Evolutionary conservation across 495 filamentous ascomycete species (phyloP), one percentile per base, ranked within the genome.

Genomic region (Xylaria flabelliformis): DNA sequence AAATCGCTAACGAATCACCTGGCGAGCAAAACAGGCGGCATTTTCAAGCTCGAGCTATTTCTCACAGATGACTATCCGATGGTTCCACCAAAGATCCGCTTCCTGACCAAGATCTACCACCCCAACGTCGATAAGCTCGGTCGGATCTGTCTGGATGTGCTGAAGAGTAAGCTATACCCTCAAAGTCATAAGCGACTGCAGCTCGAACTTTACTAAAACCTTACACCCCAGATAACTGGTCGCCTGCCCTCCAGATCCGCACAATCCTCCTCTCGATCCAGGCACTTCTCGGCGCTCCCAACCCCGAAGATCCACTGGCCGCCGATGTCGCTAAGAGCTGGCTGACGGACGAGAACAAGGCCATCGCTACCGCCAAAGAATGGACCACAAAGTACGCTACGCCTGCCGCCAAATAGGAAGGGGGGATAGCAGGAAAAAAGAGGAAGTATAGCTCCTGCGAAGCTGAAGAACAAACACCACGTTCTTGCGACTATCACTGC

Each of bases 31-130:
- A 58, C 74, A 97, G 96, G 93, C 75, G 96, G 96, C 63, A 89
- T 97, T 74, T 99, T 99, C 87, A 94, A 95, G 79, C 93, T 98
- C 70, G 96, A 99, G 82, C 88, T 99, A 9, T 99, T 99, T 83
- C 87, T 99, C n/a, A 97, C 96, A 44, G 96, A 99, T 77, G 96
- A 99, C 83, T 99, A 99, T 78, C 96, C 96, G 12, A 99, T 99
- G 96, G 97, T 94, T 44, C 96, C 96, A 36, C 96, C 96, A 15
- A 97, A 98, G 85, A 97, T 99, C 74, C 92, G 96, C 50, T 99
- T 99, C 83, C 83, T 99, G 24, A 99, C 96, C 74, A 97, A 97
- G 83, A 99, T 99, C 81, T 99, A 97, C 81, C 96, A 99, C 79
- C 96, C 96, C 42, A 99, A 99, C 80, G 98, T 99, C 73, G 96